phyloP scores from a whole-genome alignment of 2,329 filamentous ascomycete species.

The Aureobasidium namibiae region DNA sequence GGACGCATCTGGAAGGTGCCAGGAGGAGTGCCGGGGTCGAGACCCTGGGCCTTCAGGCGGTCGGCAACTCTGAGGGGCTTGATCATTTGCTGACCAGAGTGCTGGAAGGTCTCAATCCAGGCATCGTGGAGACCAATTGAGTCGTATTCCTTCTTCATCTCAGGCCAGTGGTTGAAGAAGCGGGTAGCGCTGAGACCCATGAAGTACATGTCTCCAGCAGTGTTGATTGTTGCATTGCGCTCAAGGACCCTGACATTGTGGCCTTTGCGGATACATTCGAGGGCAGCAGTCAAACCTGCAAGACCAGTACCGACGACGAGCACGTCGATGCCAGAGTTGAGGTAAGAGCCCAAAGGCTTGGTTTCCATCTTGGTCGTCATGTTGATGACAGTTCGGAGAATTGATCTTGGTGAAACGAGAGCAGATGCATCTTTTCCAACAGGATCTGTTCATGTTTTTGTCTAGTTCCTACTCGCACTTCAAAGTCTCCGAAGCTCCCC shows the following conservation, averaged over 20 bases:
- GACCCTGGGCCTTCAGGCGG: slow-evolving; percentile 37
- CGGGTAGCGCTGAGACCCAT: slow-evolving; percentile 49
- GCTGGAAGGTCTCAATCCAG: slow-evolving; percentile 50
- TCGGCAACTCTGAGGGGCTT: slow-evolving; percentile 42
- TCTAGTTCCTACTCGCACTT: neutral
- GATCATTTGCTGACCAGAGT: slow-evolving; percentile 43
- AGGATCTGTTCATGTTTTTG: slow-evolving; percentile 8
- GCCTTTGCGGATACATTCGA: slow-evolving; percentile 26
- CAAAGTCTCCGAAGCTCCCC: neutral
- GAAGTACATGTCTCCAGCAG: slow-evolving; percentile 53
- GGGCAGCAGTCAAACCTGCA: slow-evolving; percentile 24
- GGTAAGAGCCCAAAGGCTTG: slow-evolving; percentile 46
- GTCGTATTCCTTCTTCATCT: slow-evolving; percentile 44
- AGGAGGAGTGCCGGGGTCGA: slow-evolving; percentile 42
- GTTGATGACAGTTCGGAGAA: slow-evolving; percentile 9
- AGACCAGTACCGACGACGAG: slow-evolving; percentile 25
- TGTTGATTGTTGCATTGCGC: slow-evolving; percentile 41
- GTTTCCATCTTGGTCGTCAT: slow-evolving; percentile 21
- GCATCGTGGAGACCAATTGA: slow-evolving; percentile 45
- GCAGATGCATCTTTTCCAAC: slow-evolving; percentile 2
- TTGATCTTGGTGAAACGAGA: slow-evolving; percentile 3
- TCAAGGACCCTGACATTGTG: slow-evolving; percentile 25
- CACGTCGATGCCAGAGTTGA: slow-evolving; percentile 27
- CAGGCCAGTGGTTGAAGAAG: slow-evolving; percentile 49
- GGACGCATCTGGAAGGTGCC: slow-evolving; percentile 50